Conservation (phyloP, 139 green algal genomes). For the Chlamydomonas sp. region DNA sequence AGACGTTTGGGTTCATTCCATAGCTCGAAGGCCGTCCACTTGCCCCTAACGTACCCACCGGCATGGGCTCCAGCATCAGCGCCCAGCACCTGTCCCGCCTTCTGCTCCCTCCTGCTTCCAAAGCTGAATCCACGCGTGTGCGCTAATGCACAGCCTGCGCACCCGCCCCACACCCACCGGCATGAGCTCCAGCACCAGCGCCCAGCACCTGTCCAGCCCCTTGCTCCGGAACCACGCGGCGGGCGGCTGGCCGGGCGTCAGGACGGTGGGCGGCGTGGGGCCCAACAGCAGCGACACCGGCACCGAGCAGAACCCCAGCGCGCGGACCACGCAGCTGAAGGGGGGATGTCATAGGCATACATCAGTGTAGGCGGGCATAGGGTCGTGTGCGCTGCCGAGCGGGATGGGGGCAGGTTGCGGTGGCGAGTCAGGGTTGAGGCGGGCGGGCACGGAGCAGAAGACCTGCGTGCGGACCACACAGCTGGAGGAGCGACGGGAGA, state of each 20-base stretch:
- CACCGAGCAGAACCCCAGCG: constrained; percentile 31
- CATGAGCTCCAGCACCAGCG: constrained; percentile 35
- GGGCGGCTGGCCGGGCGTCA: neutral
- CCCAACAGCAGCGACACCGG: neutral
- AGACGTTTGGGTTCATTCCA: too few species aligned
- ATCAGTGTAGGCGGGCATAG: neutral
- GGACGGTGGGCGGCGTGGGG: neutral
- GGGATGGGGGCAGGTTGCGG: neutral
- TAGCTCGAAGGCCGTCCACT: too few species aligned
- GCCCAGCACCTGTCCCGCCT: constrained; percentile 26
- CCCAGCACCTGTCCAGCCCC: constrained; percentile 19
- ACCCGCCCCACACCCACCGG: neutral
- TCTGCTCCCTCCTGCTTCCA: neutral
- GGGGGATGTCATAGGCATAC: too few species aligned
- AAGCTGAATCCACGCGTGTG: too few species aligned
- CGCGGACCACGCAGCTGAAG: neutral
- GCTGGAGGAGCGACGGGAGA: too few species aligned
- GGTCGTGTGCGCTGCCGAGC: neutral
- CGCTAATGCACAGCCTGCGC: neutral
- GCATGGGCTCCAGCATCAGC: constrained; percentile 32
- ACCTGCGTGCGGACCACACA: too few species aligned
- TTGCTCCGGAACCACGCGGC: neutral
- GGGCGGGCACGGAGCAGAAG: too few species aligned
- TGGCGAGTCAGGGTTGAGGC: too few species aligned
- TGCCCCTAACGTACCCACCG: neutral